Base-by-base conservation (phyloP, 441 rosid genomes). In the Jatropha podagrica region DNA sequence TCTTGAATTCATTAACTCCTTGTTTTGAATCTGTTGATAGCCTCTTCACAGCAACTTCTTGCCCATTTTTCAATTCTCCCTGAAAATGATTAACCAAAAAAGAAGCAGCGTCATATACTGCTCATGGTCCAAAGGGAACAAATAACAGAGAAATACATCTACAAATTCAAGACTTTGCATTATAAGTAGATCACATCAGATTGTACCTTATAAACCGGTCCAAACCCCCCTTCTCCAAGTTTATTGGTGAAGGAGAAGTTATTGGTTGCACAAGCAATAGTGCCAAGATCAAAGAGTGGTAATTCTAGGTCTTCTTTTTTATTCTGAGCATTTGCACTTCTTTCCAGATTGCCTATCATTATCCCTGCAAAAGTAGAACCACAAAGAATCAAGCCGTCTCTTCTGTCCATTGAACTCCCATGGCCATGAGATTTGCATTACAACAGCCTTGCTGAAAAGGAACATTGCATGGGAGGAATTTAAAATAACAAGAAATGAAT, bases 161-260 rank as follows among this genome's bases (percentile, higher is more conserved):
- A 42, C 4, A 48, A 7, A 48, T 48, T 48, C 52, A 48, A 48
- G 52, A 48, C 2, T 48, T 48, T 11, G 52, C 2, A 48, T 42
- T 42, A 7, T 42, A 42, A 7, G 46, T 42, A 4, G 46, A 42
- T 7, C 7, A 7, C 46, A 48, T 48, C 52, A 48, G 52, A 48
- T 48, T 48, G 52, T 11, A 48, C 52, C 52, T 48, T 48, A 48
- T 48, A 48, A 23, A 23, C 23, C 23, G 23, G 23, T 23, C 23
- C 23, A 23, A 23, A 23, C 23, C 23, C 23, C 23, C 96, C 94
- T 78, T 86, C 86, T 27, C 94, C 95, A 18, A 90, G 84, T 77
- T 85, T 86, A 73, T 84, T 85, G 23, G 76, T 59, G 2, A 69
- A 69, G 6, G 89, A 72, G 37, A 90, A 90, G 75, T 88, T 83